Percentiles rank a stretch among this genome's conserved stretches.
phyloP scores from a whole-genome alignment of 768 basidiomycete genomes.

The Phanerochaete carnosa region DNA sequence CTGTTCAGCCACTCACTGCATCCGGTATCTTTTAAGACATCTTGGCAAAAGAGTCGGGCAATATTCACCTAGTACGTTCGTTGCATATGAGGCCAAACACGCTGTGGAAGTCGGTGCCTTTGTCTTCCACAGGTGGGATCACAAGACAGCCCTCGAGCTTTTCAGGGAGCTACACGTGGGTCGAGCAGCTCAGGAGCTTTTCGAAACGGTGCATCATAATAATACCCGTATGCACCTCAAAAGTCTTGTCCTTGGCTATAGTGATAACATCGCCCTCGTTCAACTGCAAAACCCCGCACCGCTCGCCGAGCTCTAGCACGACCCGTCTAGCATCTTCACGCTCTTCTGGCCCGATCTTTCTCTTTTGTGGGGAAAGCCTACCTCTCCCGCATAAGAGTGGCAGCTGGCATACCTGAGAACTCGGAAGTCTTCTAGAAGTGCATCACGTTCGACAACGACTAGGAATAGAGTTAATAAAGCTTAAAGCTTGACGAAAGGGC shows the following conservation, averaged over 20 bases:
- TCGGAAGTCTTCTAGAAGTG: neutral
- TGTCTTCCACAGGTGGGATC: neutral
- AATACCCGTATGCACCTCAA: neutral
- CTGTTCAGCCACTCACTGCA: neutral
- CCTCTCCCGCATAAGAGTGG: neutral
- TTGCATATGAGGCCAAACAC: neutral
- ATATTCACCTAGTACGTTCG: neutral
- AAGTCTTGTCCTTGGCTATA: neutral
- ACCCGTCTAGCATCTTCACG: neutral
- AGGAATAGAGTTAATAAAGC: too few species aligned
- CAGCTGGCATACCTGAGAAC: neutral
- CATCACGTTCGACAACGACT: too few species aligned
- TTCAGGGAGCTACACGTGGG: neutral
- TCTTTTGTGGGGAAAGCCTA: neutral
- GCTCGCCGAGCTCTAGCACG: neutral
- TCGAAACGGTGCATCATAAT: neutral
- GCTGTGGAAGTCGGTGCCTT: neutral
- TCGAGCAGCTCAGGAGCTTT: neutral
- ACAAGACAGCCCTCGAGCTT: neutral
- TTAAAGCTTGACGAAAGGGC: too few species aligned
- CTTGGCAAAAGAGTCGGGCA: neutral
- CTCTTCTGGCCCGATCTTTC: neutral
- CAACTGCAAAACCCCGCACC: neutral
- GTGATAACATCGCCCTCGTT: conserved; percentile 3
- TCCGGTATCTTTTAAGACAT: neutral